phyloP scores from a whole-genome alignment of 2,329 filamentous ascomycete genomes.

The Aaosphaeria pasadenensis region DNA sequence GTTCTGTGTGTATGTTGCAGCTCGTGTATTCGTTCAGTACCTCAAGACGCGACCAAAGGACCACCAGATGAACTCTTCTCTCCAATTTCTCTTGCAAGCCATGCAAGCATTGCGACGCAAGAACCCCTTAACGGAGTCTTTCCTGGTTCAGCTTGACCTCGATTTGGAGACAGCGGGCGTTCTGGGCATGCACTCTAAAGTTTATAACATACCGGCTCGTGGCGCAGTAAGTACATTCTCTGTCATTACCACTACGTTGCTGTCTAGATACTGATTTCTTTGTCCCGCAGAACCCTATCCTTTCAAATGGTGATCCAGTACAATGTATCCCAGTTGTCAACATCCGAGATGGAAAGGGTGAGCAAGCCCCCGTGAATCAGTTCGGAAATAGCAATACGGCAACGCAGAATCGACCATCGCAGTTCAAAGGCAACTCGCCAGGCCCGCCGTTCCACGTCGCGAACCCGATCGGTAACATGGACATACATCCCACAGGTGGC shows the following conservation, averaged over 20 bases:
- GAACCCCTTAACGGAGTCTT: slow-evolving; percentile 91
- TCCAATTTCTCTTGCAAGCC: slow-evolving; percentile 86
- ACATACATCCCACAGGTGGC: slow-evolving; percentile 10
- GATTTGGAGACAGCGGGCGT: slow-evolving; percentile 75
- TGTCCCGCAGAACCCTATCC: slow-evolving; percentile 1
- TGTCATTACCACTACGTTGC: not conserved
- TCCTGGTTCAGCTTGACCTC: slow-evolving; percentile 87
- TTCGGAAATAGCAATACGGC: slow-evolving; percentile 15
- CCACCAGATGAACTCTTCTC: slow-evolving; percentile 69
- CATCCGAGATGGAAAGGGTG: slow-evolving; percentile 30
- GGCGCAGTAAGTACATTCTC: not conserved
- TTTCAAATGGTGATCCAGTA: slow-evolving; percentile 24
- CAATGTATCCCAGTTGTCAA: slow-evolving; percentile 32
- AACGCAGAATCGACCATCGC: slow-evolving; percentile 1
- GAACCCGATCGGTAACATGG: slow-evolving; percentile 19
- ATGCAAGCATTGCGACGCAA: slow-evolving; percentile 86
- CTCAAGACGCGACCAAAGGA: slow-evolving; percentile 92
- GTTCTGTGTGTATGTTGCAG: slow-evolving; percentile 94
- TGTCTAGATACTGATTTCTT: slow-evolving; percentile 3
- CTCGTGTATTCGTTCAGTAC: slow-evolving; percentile 92
- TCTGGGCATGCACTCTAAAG: not conserved
- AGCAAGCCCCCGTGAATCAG: slow-evolving; percentile 23
- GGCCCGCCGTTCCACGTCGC: slow-evolving; percentile 24
- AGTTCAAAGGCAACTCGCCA: slow-evolving; percentile 7
- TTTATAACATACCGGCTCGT: not conserved